These are phyloP conservation scores for Mycena belliarum DNA, from an alignment of 768 basidiomycete species.

Conservation along the genomic window DNA sequence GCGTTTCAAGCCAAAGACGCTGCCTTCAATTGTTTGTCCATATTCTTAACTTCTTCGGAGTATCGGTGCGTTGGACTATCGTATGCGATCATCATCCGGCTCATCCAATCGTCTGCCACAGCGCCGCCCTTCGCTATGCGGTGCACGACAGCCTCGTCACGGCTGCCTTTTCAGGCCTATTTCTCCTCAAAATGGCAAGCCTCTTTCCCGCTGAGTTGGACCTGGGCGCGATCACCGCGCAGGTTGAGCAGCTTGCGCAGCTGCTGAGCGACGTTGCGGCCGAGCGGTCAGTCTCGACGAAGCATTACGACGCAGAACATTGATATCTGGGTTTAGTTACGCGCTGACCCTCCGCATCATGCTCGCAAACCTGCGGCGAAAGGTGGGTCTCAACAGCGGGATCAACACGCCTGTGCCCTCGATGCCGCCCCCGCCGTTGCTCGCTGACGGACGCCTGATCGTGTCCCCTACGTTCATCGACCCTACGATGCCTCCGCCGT, in stretches of 20 bases:
- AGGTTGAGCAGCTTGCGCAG: conserved; percentile 90
- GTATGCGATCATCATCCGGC: background rate
- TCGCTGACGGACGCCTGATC: conserved; percentile 54
- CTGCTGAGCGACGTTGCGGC: conserved; percentile 91
- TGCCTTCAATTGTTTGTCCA: conserved; percentile 80
- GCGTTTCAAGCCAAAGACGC: conserved; percentile 96
- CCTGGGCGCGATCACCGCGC: conserved; percentile 68
- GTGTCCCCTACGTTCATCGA: conserved; percentile 61
- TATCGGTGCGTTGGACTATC: conserved; percentile 58
- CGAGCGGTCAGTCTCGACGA: conserved; percentile 58
- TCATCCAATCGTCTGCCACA: conserved; percentile 32
- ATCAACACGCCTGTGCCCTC: conserved; percentile 48
- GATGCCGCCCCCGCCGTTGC: conserved; percentile 51
- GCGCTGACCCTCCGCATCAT: conserved; percentile 90
- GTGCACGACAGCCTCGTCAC: conserved; percentile 93
- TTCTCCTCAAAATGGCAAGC: conserved; percentile 92
- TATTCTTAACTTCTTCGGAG: conserved; percentile 78
- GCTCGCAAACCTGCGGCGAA: conserved; percentile 89
- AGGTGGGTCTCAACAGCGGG: conserved; percentile 67
- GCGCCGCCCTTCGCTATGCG: conserved; percentile 88
- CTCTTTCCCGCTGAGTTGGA: conserved; percentile 88
- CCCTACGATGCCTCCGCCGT: conserved; percentile 55
- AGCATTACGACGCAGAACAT: background rate
- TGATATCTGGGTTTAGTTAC: conserved; percentile 54
- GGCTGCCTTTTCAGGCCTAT: conserved; percentile 87